Evolutionary conservation across 2,329 filamentous ascomycete genomes (phyloP).

Genomic region (Arthrobotrys conoides): DNA sequence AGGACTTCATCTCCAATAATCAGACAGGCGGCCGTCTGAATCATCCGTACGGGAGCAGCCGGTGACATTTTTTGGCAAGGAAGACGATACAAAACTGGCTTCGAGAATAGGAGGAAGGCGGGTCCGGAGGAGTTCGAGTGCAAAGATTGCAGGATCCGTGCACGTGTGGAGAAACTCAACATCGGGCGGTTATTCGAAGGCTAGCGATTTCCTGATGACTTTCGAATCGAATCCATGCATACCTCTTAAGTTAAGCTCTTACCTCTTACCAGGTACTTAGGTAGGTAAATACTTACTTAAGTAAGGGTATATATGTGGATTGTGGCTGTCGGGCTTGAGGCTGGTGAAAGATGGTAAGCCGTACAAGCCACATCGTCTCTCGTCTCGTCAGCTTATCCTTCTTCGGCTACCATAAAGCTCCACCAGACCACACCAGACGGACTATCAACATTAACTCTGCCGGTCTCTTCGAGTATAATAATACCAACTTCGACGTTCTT

Average conservation of each 20-base stretch:
- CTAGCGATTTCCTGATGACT: too few relatives aligned
- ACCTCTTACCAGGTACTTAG: too few relatives aligned
- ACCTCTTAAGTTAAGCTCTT: too few relatives aligned
- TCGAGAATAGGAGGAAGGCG: slow-evolving; percentile 69
- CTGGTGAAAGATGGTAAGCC: too few relatives aligned
- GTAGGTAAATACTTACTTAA: too few relatives aligned
- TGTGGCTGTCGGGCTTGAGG: background rate
- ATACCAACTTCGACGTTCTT: background rate
- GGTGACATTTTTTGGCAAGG: slow-evolving; percentile 65
- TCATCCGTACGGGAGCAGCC: slow-evolving; percentile 66
- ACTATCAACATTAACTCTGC: too few relatives aligned
- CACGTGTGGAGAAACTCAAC: slow-evolving; percentile 9
- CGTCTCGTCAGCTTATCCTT: slow-evolving; percentile 15
- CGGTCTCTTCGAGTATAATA: background rate
- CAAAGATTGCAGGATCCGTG: slow-evolving; percentile 33
- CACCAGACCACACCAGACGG: too few relatives aligned
- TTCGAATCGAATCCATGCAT: background rate
- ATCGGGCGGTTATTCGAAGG: too few relatives aligned
- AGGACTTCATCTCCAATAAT: slow-evolving; percentile 98
- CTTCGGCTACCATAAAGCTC: too few relatives aligned
- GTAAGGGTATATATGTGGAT: background rate
- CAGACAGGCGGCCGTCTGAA: slow-evolving; percentile 90
- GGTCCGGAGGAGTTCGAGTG: slow-evolving; percentile 47
- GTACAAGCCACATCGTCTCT: slow-evolving; percentile 12
- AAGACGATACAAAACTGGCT: slow-evolving; percentile 34